Base-by-base conservation (phyloP, 2,329 filamentous ascomycete genomes). In the Paecilomyces niveus region DNA sequence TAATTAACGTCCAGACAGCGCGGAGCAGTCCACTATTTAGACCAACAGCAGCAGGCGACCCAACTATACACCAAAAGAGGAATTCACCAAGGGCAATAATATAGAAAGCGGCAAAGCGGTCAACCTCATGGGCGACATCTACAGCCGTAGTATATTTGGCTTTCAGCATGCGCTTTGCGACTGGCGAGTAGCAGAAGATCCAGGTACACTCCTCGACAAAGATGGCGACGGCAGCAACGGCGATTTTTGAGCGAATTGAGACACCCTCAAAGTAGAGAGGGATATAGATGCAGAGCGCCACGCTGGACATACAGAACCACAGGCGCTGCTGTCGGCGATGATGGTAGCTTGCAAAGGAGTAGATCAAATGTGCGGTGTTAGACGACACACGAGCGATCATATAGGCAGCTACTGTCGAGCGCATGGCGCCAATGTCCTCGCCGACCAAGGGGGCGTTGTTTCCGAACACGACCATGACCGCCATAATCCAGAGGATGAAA, bases 51-150 rank as follows among this genome's bases (percentile, higher is more conserved):
- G 78, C 76, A 51, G 78, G 77, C 29, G 76, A 75, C 3, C 77
- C 78, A 10, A 81, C 78, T 39, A 81, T 71, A 53, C 81, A 78
- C 58, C 74, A 74, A 59, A 80, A 80, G 15, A 81, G 70, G 61
- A 80, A 81, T 60, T 81, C 79, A 55, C 78, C 79, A 0, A 81
- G 73, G n/a, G 79, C 78, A 57, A 81, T 80, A 61, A 81, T 81
- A 65, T 78, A 80, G 61, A 81, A 81, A 13, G 78, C 79, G 0
- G 78, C 78, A 67, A 80, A 78, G 9, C 79, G 75, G 61, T 81
- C 79, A 33, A 80, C 72, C 62, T 81, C 79, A 60, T 81, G 79
- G 10, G 75, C 71, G 55, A 81, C 78, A 58, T 81, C 78, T 3
- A 80, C 77, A 0, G 79, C 79, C 0, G 79, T 80, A 57, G 76